Conservation (phyloP, 768 basidiomycete species). For the Kondoa subrosea region DNA sequence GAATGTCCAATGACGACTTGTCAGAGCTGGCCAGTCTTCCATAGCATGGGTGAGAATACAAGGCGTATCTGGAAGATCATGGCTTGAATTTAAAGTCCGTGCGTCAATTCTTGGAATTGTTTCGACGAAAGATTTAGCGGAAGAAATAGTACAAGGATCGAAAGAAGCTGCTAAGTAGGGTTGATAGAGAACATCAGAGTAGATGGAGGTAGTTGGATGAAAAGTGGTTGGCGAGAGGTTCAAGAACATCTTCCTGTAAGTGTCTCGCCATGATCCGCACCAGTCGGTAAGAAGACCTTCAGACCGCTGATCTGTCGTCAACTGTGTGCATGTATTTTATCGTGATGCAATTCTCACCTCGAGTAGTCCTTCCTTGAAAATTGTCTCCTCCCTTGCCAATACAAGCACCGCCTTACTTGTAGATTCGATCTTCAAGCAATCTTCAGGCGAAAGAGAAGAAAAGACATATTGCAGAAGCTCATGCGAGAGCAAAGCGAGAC, state of each 20-base stretch:
- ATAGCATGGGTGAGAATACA: constrained; percentile 23
- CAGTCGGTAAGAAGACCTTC: constrained; percentile 13
- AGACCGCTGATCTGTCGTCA: no score
- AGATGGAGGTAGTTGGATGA: constrained; percentile 1
- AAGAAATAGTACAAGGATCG: constrained; percentile 10
- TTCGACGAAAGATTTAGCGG: constrained; percentile 11
- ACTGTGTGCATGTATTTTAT: no score
- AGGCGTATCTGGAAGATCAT: constrained; percentile 12
- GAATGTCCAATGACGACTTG: constrained; percentile 22
- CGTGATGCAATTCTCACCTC: no score
- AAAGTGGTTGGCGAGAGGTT: neutral
- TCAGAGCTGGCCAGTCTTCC: constrained; percentile 20
- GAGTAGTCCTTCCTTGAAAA: constrained; percentile 23
- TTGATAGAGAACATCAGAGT: constrained; percentile 27
- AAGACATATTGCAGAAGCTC: constrained; percentile 22
- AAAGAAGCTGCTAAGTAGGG: constrained; percentile 20
- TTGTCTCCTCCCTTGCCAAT: constrained; percentile 15
- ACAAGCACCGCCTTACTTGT: constrained; percentile 18
- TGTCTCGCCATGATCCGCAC: constrained; percentile 19
- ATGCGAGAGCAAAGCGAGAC: constrained; percentile 18
- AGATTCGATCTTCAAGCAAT: constrained; percentile 14
- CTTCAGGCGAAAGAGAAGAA: constrained; percentile 10
- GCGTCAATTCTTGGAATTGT: constrained; percentile 15
- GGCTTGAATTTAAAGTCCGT: neutral
- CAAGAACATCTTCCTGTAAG: constrained; percentile 15